Base-by-base conservation (phyloP, 1,139 yeast genomes). In the Blastobotrys petasosporus region DNA sequence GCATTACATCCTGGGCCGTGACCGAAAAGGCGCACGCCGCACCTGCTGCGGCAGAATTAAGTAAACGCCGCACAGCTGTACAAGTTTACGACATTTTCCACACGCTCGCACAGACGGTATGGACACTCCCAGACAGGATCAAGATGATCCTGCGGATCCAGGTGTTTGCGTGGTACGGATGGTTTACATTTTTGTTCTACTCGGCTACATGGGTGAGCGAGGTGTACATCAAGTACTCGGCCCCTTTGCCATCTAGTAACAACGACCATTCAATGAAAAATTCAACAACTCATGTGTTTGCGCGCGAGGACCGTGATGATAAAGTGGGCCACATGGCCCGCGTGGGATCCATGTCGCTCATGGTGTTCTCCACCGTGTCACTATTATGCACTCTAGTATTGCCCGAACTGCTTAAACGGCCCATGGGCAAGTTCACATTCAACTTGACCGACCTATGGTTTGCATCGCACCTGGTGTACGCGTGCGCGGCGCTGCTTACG, bases 171-270 rank as follows among this genome's bases (percentile, higher is more conserved):
- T 66, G 70, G 69, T 64, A 62, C 46, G 65, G 67, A 2, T 66
- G 70, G 70, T 66, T 66, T 49, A 57, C 68, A 4, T 62, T 66
- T 39, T 47, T 66, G 45, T 66, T 64, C 47, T 67, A 67, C 51
- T 65, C 71, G 2, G 57, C 72, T 0, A 63, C 71, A 1, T 68
- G 70, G 67, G 70, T 68, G 1, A 66, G 68, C 7, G 73, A 68
- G 47, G 65, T 69, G 2, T 68, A 66, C 58, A 54, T 54, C 23
- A 54, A 56, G 16, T 50, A 57, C 41, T 50, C 48, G 11, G 48
- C 49, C 12, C 37, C 15, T n/a, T n/a, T n/a, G 32, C 32, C 31
- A 13, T 12, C 11, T n/a, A 29, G 10, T 8, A 31, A 13, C 33
- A 12, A 4, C 9, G 28, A 41, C 30, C 20, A 16, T 8, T n/a